A percentile compares a stretch with the other conserved stretches of the same genome.
phyloP scores from a whole-genome alignment of 2,329 filamentous ascomycete genomes.

The Colletotrichum plurivorum region DNA sequence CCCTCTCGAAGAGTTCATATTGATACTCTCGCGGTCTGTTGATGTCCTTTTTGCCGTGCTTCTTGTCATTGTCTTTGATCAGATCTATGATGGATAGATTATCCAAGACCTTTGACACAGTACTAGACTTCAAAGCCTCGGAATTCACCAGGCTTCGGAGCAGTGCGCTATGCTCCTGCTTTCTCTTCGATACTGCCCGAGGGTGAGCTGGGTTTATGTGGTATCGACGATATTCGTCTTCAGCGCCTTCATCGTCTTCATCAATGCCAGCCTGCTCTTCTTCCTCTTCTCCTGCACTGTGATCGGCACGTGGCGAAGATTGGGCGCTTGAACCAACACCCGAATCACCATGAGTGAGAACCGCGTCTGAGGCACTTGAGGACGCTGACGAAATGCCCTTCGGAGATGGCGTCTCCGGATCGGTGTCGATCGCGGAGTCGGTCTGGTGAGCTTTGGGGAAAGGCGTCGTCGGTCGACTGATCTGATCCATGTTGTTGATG shows the following conservation, averaged over 20 bases:
- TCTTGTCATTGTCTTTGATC: conserved; percentile 43
- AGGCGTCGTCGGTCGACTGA: background rate
- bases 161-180: conserved; percentile 63
- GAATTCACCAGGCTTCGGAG: conserved; percentile 61
- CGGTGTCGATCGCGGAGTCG: conserved; percentile 3
- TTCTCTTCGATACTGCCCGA: conserved; percentile 60
- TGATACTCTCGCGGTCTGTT: conserved; percentile 91
- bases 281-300: background rate
- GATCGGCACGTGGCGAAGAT: background rate
- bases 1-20: conserved; percentile 88
- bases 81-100: conserved; percentile 51
- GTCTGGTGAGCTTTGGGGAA: background rate
- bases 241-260: conserved; percentile 22
- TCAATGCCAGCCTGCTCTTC: background rate
- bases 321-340: background rate
- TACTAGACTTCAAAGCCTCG: conserved; percentile 51
- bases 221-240: conserved; percentile 45
- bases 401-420: background rate
- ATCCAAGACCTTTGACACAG: conserved; percentile 45
- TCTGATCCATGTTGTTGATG: background rate
- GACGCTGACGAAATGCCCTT: background rate
- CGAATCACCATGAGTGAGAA: background rate
- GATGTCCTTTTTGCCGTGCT: conserved; percentile 71
- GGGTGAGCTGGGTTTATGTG: conserved; percentile 49
- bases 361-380: background rate